These are phyloP conservation scores for Amanita inopinata DNA, from an alignment of 768 basidiomycete genomes.

Conservation along the genomic window DNA sequence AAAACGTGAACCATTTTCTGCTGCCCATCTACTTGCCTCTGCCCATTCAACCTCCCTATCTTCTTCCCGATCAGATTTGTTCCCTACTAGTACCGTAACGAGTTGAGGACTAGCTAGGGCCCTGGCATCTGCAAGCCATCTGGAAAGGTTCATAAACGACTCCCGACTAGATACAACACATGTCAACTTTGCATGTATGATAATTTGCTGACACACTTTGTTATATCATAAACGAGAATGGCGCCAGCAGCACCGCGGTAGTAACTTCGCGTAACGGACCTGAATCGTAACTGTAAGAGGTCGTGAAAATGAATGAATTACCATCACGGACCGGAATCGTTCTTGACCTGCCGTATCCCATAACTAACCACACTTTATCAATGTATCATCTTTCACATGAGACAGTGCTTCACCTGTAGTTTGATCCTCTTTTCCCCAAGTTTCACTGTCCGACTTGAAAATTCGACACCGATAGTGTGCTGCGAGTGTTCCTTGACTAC, in stretches of 20 bases:
- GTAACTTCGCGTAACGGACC: slow-evolving; percentile 90
- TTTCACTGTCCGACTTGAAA: slow-evolving; percentile 88
- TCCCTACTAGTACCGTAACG: slow-evolving; percentile 86
- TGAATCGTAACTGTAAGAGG: slow-evolving; percentile 18
- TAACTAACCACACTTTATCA: slow-evolving; percentile 39
- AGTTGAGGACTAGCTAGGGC: slow-evolving; percentile 89
- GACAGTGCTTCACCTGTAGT: slow-evolving; percentile 59
- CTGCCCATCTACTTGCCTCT: slow-evolving; percentile 93
- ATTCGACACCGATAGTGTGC: slow-evolving; percentile 98
- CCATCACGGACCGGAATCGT: slow-evolving; percentile 62
- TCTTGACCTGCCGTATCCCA: slow-evolving; percentile 99
- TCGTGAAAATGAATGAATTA: slow-evolving; percentile 7
- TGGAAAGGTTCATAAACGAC: slow-evolving; percentile 73
- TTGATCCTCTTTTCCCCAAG: slow-evolving; percentile 93
- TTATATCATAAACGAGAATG: slow-evolving; percentile 90
- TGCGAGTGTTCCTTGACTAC: slow-evolving; percentile 95
- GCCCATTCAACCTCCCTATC: slow-evolving; percentile 93
- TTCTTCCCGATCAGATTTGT: slow-evolving; percentile 91
- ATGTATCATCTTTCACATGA: slow-evolving; percentile 12
- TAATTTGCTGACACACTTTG: slow-evolving; percentile 47
- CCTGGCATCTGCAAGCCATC: slow-evolving; percentile 91
- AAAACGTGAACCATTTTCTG: slow-evolving; percentile 68
- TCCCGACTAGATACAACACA: slow-evolving; percentile 51
- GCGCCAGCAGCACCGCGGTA: slow-evolving; percentile 92
- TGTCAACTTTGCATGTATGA: slow-evolving; percentile 5